Conservation (phyloP, 2,329 filamentous ascomycete species). For the Pseudopyrenochaeta lycopersici region DNA sequence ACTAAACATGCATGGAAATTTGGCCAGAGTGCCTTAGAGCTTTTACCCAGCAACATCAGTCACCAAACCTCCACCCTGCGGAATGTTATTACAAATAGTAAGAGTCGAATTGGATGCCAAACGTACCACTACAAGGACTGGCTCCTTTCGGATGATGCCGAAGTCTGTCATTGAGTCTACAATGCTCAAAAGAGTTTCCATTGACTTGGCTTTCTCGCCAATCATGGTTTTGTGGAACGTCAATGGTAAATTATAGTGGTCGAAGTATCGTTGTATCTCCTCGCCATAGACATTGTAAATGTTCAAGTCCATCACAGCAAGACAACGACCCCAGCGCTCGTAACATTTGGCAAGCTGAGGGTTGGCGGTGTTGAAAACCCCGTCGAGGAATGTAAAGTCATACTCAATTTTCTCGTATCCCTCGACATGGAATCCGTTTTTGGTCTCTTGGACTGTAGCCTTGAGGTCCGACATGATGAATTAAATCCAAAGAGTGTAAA, state of each 20-base stretch:
- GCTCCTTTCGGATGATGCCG: conserved; percentile 71
- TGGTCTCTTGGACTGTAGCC: conserved; percentile 70
- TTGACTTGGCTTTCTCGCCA: conserved; percentile 78
- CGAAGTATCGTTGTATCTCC: conserved; percentile 73
- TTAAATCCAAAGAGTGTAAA: conserved; percentile 10
- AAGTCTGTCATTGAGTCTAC: conserved; percentile 79
- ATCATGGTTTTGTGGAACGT: conserved; percentile 77
- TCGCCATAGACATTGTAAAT: conserved; percentile 74
- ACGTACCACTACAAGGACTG: conserved; percentile 46
- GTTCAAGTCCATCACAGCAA: conserved; percentile 76
- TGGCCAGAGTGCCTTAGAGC: conserved; percentile 61
- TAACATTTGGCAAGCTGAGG: conserved; percentile 71
- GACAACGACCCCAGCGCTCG: conserved; percentile 69
- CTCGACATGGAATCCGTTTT: conserved; percentile 73
- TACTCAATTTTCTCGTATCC: conserved; percentile 81
- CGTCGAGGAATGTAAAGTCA: conserved; percentile 77
- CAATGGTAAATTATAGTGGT: conserved; percentile 68
- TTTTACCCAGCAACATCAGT: conserved; percentile 71
- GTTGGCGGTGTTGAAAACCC: conserved; percentile 70
- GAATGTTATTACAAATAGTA: conserved; percentile 16
- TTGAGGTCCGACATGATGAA: conserved; percentile 72
- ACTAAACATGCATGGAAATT: conserved; percentile 24
- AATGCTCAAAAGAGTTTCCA: conserved; percentile 73
- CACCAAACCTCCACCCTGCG: conserved; percentile 52
- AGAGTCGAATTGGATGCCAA: neutral